A percentile compares a stretch with the other conserved stretches of the same genome.
Conservation (phyloP, 352 stramenopile genomes). For the Phytophthora idaei region DNA sequence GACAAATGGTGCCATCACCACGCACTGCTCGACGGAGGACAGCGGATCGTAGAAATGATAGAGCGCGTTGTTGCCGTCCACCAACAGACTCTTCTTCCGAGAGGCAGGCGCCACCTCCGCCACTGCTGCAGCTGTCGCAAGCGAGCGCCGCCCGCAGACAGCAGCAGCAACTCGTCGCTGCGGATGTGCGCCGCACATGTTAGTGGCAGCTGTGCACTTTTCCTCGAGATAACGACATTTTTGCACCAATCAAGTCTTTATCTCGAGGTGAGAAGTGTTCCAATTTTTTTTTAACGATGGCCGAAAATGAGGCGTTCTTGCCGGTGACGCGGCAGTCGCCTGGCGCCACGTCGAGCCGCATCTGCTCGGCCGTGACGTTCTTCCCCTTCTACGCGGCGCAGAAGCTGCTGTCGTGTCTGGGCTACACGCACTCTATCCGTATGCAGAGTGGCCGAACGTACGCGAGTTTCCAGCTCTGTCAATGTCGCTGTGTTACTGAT, state of each 20-base stretch:
- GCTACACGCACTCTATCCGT: constrained; percentile 63
- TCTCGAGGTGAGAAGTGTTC: background rate
- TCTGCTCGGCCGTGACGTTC: constrained; percentile 65
- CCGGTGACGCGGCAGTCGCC: constrained; percentile 21
- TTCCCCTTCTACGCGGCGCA: constrained; percentile 67
- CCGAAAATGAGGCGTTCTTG: constrained; percentile 46
- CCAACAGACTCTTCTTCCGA: constrained; percentile 52
- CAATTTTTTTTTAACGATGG: constrained; percentile 18
- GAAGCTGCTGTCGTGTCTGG: constrained; percentile 73
- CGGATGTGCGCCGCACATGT: constrained; percentile 16
- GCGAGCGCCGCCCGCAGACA: constrained; percentile 5
- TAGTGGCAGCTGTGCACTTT: background rate
- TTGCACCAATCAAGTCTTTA: background rate
- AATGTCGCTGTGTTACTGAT: background rate
- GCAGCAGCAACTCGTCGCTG: background rate
- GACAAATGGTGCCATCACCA: constrained; percentile 4
- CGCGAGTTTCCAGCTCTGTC: constrained; percentile 2
- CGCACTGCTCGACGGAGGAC: constrained; percentile 40
- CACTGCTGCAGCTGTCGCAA: constrained; percentile 21
- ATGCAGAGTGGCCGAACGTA: constrained; percentile 84
- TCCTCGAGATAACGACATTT: background rate
- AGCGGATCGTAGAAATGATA: constrained; percentile 66
- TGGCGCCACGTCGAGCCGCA: constrained; percentile 30
- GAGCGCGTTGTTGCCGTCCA: constrained; percentile 72
- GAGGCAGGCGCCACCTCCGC: constrained; percentile 1